phyloP scores from a whole-genome alignment of 371 early-diverging fungal species.

The Mortierella sp. region DNA sequence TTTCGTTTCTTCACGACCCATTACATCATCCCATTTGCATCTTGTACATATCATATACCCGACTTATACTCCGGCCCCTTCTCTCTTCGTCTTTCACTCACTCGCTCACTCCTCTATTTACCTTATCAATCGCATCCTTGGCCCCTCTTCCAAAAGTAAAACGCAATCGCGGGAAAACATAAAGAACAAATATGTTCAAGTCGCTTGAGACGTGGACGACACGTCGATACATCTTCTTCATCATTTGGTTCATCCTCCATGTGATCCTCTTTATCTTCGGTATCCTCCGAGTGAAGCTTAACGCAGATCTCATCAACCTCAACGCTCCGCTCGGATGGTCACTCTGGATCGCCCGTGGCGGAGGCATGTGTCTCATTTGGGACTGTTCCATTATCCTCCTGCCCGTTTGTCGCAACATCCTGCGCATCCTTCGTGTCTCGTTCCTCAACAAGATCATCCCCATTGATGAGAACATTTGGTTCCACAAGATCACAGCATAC shows the following conservation, averaged over 20 bases:
- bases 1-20: background rate
- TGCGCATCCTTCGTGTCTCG: conserved; percentile 69
- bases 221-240: conserved; percentile 56
- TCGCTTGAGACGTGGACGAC: conserved; percentile 48
- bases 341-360: conserved; percentile 64
- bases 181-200: conserved; percentile 22
- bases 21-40: no score
- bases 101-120: background rate
- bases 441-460: conserved; percentile 66
- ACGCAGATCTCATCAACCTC: conserved; percentile 54
- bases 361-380: conserved; percentile 63
- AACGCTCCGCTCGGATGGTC: conserved; percentile 55
- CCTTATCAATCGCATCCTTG: no score
- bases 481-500: conserved; percentile 76
- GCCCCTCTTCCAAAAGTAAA: background rate
- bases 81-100: background rate
- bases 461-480: conserved; percentile 77
- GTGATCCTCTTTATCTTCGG: conserved; percentile 58
- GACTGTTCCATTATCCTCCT: conserved; percentile 76
- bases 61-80: background rate
- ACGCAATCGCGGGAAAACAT: background rate
- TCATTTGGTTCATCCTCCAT: conserved; percentile 57
- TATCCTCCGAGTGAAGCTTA: conserved; percentile 56
- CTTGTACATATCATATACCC: no score
- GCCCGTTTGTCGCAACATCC: conserved; percentile 84